Evolutionary conservation across 2,329 filamentous ascomycete species (phyloP), one percentile per base, ranked within the genome.

Genomic region (Penicillium glabrum): DNA sequence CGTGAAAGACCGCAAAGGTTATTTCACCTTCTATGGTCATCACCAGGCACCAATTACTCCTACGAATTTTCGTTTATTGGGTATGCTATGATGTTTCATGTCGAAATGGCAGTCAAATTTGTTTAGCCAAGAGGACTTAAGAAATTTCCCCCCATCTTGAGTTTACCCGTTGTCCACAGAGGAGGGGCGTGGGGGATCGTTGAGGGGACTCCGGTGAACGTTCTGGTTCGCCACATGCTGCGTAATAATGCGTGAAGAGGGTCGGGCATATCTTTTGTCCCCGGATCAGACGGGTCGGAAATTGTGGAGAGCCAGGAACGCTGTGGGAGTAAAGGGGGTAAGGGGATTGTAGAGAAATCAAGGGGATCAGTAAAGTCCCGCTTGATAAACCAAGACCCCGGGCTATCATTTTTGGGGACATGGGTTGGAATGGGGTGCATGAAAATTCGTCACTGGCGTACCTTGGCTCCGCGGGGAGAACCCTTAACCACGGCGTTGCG

Each of bases 401-500:
- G 46, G 45, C n/a, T 19, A 29, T 47, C 19, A 31, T 2, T 21
- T 35, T 23, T 10, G 46, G 19, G 29, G 29, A 48, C n/a, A 37
- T 37, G 29, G 21, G 31, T 24, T 9, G 27, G 8, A 29, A 29
- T 41, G 35, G 29, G 45, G 27, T 55, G 39, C 27, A 57, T 43
- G 44, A 26, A 33, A 37, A 54, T 41, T 41, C 37, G 19, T 41
- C 37, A 41, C 37, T 41, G 19, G 37, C 37, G 37, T 39, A n/a
- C 46, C 43, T 4, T 13, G 23, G 14, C 27, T 39, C 53, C 43
- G 46, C 29, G 47, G 61, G 61, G 52, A 63, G 58, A 63, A 61
- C 55, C 55, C 58, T 64, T 65, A 63, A 59, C 61, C 62, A 53
- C 35, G 27, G 33, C 21, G 14, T 45, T 52, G 27, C 46, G 46